phyloP scores from a whole-genome alignment of 495 filamentous ascomycete genomes.

The Lophiotrema nucula region DNA sequence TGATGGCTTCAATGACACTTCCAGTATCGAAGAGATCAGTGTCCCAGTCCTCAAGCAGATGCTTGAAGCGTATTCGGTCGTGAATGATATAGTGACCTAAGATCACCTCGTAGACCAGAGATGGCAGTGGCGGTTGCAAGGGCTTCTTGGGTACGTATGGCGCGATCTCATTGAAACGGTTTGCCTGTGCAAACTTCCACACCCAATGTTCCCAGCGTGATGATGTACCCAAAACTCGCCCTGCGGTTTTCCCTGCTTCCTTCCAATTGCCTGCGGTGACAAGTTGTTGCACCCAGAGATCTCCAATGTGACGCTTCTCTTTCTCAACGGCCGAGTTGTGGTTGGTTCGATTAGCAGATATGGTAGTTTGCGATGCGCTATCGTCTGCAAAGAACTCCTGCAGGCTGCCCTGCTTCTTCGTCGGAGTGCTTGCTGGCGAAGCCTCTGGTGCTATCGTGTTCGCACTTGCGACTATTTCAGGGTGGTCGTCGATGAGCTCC shows the following conservation, averaged over 20 bases:
- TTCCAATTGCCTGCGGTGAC: conserved; percentile 70
- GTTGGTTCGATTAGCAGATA: conserved; percentile 46
- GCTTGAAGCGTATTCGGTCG: conserved; percentile 65
- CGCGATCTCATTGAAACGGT: conserved; percentile 85
- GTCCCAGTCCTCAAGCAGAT: conserved; percentile 82
- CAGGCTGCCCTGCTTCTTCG: conserved; percentile 53
- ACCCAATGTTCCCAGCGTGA: conserved; percentile 93
- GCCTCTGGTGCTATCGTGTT: conserved; percentile 37
- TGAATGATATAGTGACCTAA: conserved; percentile 78
- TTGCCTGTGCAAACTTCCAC: conserved; percentile 78
- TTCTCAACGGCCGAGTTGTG: conserved; percentile 67
- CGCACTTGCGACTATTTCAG: conserved; percentile 60
- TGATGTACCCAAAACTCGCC: conserved; percentile 74
- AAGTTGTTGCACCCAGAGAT: conserved; percentile 86
- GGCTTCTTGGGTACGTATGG: conserved; percentile 72
- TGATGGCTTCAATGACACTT: conserved; percentile 66
- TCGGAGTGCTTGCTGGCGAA: conserved; percentile 50
- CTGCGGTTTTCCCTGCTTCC: conserved; percentile 72
- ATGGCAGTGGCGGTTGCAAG: conserved; percentile 74
- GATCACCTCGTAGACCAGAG: conserved; percentile 80
- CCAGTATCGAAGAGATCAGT: conserved; percentile 77
- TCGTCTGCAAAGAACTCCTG: conserved; percentile 81
- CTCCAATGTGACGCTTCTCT: conserved; percentile 89
- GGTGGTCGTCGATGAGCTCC: conserved; percentile 81
- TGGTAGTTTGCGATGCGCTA: conserved; percentile 57